Evolutionary conservation across 495 filamentous ascomycete genomes (phyloP).

Genomic region (Talaromyces thailandensis): DNA sequence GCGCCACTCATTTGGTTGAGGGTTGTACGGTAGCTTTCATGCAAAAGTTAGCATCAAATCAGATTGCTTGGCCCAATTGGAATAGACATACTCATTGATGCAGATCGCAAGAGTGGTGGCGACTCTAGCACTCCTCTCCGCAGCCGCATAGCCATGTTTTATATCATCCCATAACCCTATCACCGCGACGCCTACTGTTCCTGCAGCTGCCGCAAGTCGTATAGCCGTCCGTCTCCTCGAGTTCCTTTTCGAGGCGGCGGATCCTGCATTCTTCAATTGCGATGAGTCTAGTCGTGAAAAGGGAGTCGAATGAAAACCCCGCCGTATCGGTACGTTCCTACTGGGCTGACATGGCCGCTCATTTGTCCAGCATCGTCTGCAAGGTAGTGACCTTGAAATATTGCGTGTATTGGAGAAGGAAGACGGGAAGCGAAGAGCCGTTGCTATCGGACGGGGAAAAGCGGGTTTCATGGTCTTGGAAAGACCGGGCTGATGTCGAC

Average conservation of each 20-base stretch:
- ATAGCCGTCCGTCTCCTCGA: conserved; percentile 20
- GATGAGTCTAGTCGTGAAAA: not conserved
- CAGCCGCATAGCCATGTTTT: conserved; percentile 64
- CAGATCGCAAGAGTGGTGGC: conserved; percentile 63
- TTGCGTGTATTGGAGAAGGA: not conserved
- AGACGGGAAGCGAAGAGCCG: not conserved
- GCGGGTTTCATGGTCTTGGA: conserved; percentile 3
- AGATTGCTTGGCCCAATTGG: not conserved
- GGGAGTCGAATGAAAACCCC: not conserved
- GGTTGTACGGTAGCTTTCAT: conserved; percentile 67
- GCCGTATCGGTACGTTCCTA: not conserved
- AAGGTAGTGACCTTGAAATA: not conserved
- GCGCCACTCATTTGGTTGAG: conserved; percentile 55
- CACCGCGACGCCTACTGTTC: conserved; percentile 45
- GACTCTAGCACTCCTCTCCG: conserved; percentile 72
- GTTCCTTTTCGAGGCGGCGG: not conserved
- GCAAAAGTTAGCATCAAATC: conserved; percentile 7
- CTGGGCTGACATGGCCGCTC: not conserved
- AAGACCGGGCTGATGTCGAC: not conserved
- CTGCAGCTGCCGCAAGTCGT: conserved; percentile 42
- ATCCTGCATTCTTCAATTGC: not conserved
- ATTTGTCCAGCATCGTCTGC: not conserved
- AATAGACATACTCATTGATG: conserved; percentile 73
- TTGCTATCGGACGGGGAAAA: not conserved
- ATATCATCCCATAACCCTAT: conserved; percentile 62